Percentiles rank a stretch among this genome's conserved stretches.
Evolutionary conservation across 2,329 filamentous ascomycete species (phyloP).

Genomic region (Dissoconium aciculare): DNA sequence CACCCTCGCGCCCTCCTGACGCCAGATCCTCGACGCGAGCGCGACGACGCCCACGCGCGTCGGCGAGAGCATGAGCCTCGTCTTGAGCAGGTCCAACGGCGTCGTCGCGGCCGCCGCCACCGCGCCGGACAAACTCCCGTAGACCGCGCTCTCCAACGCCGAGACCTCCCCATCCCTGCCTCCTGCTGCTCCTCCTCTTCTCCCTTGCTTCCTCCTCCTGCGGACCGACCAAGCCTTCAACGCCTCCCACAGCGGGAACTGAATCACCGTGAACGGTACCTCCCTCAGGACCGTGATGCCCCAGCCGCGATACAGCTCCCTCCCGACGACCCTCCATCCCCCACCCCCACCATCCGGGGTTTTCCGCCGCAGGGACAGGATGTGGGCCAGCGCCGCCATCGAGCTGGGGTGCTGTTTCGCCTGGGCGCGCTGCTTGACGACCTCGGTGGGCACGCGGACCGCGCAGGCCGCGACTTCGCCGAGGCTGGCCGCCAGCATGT

Average conservation of each 20-base stretch:
- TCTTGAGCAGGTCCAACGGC: constrained; percentile 92
- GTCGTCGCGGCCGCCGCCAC: constrained; percentile 81
- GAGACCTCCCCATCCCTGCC: constrained; percentile 38
- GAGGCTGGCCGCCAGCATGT: constrained; percentile 73
- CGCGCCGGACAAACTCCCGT: constrained; percentile 70
- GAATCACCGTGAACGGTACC: constrained; percentile 92
- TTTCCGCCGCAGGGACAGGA: constrained; percentile 34
- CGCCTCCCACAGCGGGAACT: constrained; percentile 93
- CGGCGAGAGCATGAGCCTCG: constrained; percentile 78
- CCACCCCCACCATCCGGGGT: too few relatives aligned
- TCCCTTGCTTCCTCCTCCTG: constrained; percentile 16
- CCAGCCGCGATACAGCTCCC: constrained; percentile 83
- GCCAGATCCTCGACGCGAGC: constrained; percentile 51
- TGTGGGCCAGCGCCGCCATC: constrained; percentile 51
- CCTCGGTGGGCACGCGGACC: constrained; percentile 85
- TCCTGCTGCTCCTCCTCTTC: constrained; percentile 5
- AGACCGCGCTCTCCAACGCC: constrained; percentile 66
- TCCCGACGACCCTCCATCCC: constrained; percentile 47
- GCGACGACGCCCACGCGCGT: constrained; percentile 44
- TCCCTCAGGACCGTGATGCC: constrained; percentile 86
- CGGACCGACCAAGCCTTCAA: constrained; percentile 59
- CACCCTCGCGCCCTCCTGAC: constrained; percentile 47
- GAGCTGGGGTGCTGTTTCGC: constrained; percentile 65
- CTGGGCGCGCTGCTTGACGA: constrained; percentile 92
- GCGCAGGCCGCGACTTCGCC: constrained; percentile 89